These are phyloP conservation scores for Elsinoe perseae DNA, from an alignment of 2,329 filamentous ascomycete species.

Conservation along the genomic window DNA sequence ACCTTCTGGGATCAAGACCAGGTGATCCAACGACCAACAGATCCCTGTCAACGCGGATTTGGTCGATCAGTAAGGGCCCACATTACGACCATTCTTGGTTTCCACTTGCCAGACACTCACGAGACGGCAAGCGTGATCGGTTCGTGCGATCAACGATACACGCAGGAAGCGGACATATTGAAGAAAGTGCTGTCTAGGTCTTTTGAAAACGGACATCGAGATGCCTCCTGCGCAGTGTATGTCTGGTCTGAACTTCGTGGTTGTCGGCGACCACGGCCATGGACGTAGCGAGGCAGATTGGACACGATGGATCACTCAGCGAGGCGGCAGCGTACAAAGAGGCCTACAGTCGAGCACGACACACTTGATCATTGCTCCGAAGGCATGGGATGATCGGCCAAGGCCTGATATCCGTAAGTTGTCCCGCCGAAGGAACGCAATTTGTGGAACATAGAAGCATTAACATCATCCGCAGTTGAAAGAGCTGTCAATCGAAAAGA, in stretches of 20 bases:
- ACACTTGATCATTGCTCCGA: constrained; percentile 61
- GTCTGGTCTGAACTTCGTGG: constrained; percentile 41
- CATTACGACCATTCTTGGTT: no score
- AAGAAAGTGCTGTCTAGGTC: no score
- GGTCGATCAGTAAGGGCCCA: no score
- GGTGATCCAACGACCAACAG: no score
- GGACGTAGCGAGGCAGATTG: constrained; percentile 48
- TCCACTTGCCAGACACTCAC: no score
- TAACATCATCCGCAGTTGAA: constrained; percentile 10
- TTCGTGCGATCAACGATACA: neutral
- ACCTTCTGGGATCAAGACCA: no score
- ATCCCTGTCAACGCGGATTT: no score
- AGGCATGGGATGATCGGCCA: constrained; percentile 48
- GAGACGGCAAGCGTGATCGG: no score
- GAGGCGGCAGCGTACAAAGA: constrained; percentile 52
- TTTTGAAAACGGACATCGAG: neutral
- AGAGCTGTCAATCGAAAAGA: constrained; percentile 15
- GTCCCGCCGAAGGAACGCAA: no score
- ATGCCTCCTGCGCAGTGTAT: neutral
- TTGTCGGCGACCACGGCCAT: constrained; percentile 51
- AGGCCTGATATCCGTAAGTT: neutral
- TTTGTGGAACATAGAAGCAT: neutral
- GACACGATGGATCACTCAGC: constrained; percentile 55
- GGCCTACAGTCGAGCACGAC: constrained; percentile 53
- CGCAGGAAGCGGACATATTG: no score